Conservation (phyloP, 2,329 filamentous ascomycete species). For the Pyrenochaeta sp. region DNA sequence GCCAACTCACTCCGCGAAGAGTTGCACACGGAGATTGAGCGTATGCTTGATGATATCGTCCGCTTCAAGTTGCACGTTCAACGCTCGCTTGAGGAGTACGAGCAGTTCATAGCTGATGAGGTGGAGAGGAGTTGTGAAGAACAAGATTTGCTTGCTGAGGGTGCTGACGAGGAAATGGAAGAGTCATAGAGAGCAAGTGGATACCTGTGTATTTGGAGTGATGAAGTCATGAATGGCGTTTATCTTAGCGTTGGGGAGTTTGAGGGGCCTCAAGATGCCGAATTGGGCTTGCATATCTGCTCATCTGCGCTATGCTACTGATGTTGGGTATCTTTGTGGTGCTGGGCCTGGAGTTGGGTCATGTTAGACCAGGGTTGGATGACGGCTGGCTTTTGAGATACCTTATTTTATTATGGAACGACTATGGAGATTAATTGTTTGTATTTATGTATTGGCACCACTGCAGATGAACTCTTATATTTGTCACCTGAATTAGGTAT, state of each 20-base stretch:
- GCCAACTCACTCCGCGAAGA: conserved; percentile 90
- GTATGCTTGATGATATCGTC: conserved; percentile 95
- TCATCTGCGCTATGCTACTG: not conserved
- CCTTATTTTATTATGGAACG: conserved; percentile 10
- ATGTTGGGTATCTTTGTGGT: not conserved
- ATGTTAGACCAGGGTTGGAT: not conserved
- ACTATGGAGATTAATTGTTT: not conserved
- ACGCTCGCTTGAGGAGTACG: conserved; percentile 90
- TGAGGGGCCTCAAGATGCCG: not conserved
- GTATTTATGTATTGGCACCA: not conserved
- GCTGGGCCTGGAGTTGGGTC: not conserved
- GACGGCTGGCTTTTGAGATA: conserved; percentile 13
- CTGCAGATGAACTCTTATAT: not conserved
- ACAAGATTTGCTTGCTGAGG: conserved; percentile 49
- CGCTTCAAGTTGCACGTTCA: conserved; percentile 99
- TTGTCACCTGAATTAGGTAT: too few relatives aligned
- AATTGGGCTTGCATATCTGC: not conserved
- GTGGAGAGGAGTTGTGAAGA: conserved; percentile 72
- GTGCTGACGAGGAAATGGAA: conserved; percentile 39
- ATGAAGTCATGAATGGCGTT: conserved; percentile 1
- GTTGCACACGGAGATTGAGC: conserved; percentile 95
- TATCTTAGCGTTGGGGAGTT: conserved; percentile 12
- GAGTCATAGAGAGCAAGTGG: conserved; percentile 23
- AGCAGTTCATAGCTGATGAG: conserved; percentile 91
- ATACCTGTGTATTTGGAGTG: too few relatives aligned